Conservation (phyloP, 1,284 basidiomycete genomes). For the Neonothopanus nambi region DNA sequence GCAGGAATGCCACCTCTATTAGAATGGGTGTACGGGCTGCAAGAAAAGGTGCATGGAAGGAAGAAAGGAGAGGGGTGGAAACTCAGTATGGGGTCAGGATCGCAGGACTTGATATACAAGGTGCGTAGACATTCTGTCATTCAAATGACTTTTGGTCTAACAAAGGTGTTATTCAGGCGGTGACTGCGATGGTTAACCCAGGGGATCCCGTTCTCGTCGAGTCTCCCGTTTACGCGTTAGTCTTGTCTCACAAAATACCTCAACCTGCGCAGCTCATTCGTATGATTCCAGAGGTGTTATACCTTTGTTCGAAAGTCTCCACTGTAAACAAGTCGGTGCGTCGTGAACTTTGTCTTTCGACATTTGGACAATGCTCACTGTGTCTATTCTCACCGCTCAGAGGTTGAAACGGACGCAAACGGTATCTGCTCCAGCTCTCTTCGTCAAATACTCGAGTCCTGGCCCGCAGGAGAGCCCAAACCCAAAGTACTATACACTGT, state of each 20-base stretch:
- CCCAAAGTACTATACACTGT: conserved; percentile 88
- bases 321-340: conserved; percentile 67
- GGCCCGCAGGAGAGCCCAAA: conserved; percentile 72
- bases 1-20: conserved; percentile 65
- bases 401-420: conserved; percentile 78
- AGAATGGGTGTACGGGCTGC: conserved; percentile 68
- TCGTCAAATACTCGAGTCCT: conserved; percentile 68
- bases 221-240: conserved; percentile 83
- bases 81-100: conserved; percentile 79
- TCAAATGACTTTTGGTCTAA: not conserved
- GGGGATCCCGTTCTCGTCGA: conserved; percentile 87
- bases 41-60: conserved; percentile 65
- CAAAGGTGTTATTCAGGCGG: conserved; percentile 41
- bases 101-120: conserved; percentile 89
- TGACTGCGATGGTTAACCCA: conserved; percentile 65
- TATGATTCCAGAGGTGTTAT: conserved; percentile 53
- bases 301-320: conserved; percentile 57
- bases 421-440: conserved; percentile 73
- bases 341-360: conserved; percentile 8
- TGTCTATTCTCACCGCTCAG: conserved; percentile 37
- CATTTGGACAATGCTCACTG: too few relatives aligned
- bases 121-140: conserved; percentile 34
- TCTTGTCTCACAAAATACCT: conserved; percentile 16
- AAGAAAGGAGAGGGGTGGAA: conserved; percentile 60
- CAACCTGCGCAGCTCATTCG: conserved; percentile 13